Conservation (phyloP, 495 filamentous ascomycete genomes). For the Talaromyces stipitatus region DNA sequence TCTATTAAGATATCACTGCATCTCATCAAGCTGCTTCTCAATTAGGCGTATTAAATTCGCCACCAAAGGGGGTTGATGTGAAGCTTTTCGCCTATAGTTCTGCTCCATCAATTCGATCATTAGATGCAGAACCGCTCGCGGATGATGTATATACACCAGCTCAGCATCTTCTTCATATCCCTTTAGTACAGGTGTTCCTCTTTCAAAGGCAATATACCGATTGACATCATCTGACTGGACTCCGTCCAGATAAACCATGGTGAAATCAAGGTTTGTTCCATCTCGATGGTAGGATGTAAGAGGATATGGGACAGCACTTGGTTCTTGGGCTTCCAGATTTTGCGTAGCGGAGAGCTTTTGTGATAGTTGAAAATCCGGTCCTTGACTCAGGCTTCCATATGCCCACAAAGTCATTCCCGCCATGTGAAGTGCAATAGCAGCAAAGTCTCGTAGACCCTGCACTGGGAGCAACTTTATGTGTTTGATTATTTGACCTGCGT, state of each 20-base stretch:
- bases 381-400: slow-evolving; percentile 42
- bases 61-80: slow-evolving; percentile 13
- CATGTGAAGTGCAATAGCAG: slow-evolving; percentile 52
- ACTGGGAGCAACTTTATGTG: slow-evolving; percentile 40
- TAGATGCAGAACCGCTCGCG: slow-evolving; percentile 31
- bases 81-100: slow-evolving; percentile 24
- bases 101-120: slow-evolving; percentile 31
- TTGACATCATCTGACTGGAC: slow-evolving; percentile 33
- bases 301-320: background rate
- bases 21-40: background rate
- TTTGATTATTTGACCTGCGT: slow-evolving; percentile 54
- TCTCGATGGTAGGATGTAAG: background rate
- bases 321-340: background rate
- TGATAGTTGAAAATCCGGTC: slow-evolving; percentile 8
- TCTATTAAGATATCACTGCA: background rate
- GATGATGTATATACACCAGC: slow-evolving; percentile 26
- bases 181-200: slow-evolving; percentile 35
- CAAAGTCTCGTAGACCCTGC: slow-evolving; percentile 47
- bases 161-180: slow-evolving; percentile 11
- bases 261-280: background rate
- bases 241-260: slow-evolving; percentile 40
- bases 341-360: slow-evolving; percentile 13
- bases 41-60: slow-evolving; percentile 10
- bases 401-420: slow-evolving; percentile 54
- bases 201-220: slow-evolving; percentile 38